Evolutionary conservation across 768 basidiomycete species (phyloP), one percentile per base, ranked within the genome.

Genomic region (Amanita rubescens): DNA sequence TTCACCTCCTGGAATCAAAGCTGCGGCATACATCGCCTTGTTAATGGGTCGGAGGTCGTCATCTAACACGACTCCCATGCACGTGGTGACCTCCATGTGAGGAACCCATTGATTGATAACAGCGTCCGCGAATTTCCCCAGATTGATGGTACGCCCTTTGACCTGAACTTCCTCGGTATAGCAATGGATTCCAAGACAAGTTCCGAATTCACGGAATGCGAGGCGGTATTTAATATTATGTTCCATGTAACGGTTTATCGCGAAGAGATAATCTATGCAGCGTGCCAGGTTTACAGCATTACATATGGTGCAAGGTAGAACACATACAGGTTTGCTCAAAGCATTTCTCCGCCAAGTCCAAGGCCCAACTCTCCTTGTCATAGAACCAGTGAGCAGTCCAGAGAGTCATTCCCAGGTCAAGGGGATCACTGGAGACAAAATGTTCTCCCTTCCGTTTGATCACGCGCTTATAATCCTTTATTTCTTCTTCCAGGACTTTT

Each of bases 21-120:
- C 47, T 11, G 47, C 20, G 17, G 47, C 47, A 37, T 49, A 49
- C 47, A 49, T 49, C 20, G 34, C 47, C 47, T n/a, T 49, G 15
- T 49, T 49, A 15, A 49, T 49, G 22, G 47, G 47, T 22, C 20
- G 47, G 22, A 49, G 47, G 27, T 48, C 47, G 15, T 33, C 47
- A 11, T 24, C 47, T 17, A 34, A 19, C 3, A 12, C 17, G n/a
- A n/a, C 42, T 10, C 42, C 42, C 19, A 27, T 20, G 30, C 9
- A 10, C n/a, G 33, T 17, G 33, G 10, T 3, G 19, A 20, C 7
- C 33, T 22, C 47, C 47, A 37, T 49, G 12, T 35, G 15, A 34
- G 33, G 33, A 19, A 34, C 47, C 47, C 47, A 49, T 37, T 32
- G 20, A 5, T 37, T 49, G 33, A 37, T 37, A 10, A 49, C 32